phyloP scores from a whole-genome alignment of 208 protist species.

The Trypanosomatidae sp. region DNA sequence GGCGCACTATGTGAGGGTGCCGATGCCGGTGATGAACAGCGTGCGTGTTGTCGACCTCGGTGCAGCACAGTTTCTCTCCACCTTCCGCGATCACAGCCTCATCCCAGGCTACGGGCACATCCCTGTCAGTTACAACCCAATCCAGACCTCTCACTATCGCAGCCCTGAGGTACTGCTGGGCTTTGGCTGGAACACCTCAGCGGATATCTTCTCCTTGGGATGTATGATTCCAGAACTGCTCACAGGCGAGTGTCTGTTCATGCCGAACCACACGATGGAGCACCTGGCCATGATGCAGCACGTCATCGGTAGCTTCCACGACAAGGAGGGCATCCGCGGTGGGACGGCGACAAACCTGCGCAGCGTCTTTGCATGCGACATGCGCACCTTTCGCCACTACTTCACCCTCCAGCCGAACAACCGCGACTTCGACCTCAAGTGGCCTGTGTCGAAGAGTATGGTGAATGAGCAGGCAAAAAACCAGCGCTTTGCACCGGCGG shows the following conservation, averaged over 20 bases:
- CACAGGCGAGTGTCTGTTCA: constrained; percentile 75
- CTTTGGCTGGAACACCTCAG: constrained; percentile 61
- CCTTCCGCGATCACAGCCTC: constrained; percentile 37
- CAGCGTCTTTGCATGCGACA: constrained; percentile 49
- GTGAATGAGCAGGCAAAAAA: constrained; percentile 28
- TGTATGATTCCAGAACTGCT: constrained; percentile 85
- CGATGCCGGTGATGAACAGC: constrained; percentile 57
- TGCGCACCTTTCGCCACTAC: constrained; percentile 51
- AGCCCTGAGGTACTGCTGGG: constrained; percentile 79
- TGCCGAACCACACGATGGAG: constrained; percentile 71
- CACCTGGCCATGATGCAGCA: constrained; percentile 81
- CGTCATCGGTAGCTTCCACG: constrained; percentile 63
- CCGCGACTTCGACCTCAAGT: constrained; percentile 43
- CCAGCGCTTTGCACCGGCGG: constrained; percentile 20
- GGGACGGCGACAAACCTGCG: constrained; percentile 21
- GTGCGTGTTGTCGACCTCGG: constrained; percentile 83
- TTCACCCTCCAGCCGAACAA: constrained; percentile 47
- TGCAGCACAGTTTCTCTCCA: constrained; percentile 49
- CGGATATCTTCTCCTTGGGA: constrained; percentile 81
- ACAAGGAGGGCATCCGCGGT: constrained; percentile 21
- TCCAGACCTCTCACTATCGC: constrained; percentile 84
- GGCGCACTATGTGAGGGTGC: constrained; percentile 36
- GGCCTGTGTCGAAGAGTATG: constrained; percentile 44
- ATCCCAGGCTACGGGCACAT: constrained; percentile 40
- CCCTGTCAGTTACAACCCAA: constrained; percentile 62